phyloP scores from a whole-genome alignment of 169 alveolate species.

The Cyclospora cayetanensis region DNA sequence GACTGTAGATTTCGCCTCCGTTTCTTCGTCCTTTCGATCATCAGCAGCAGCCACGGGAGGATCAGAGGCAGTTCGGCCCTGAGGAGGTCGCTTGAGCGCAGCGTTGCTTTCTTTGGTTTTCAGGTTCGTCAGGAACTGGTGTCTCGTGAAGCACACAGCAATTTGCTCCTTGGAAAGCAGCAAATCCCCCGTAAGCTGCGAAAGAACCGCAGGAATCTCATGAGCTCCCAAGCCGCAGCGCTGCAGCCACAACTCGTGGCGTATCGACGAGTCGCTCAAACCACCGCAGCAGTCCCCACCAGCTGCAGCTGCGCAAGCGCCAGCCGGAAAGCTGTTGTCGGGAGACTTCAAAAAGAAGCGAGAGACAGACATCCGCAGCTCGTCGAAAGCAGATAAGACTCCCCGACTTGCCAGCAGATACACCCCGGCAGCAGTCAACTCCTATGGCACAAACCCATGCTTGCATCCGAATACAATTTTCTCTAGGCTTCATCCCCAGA shows the following conservation, averaged over 20 bases:
- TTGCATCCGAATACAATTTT: not conserved
- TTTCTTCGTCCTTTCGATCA: not conserved
- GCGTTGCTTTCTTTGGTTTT: not conserved
- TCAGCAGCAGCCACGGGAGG: not conserved
- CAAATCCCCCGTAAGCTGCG: not conserved
- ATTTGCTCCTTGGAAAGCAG: not conserved
- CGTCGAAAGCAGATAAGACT: conserved; percentile 63
- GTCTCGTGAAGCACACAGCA: not conserved
- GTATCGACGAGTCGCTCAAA: not conserved
- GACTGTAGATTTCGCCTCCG: not conserved
- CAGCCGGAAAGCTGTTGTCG: not conserved
- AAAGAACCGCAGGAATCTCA: not conserved
- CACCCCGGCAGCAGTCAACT: conserved; percentile 59
- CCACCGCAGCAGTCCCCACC: not conserved
- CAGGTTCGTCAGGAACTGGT: not conserved
- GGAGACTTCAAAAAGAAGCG: conserved; percentile 55
- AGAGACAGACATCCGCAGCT: conserved; percentile 57
- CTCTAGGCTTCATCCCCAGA: not conserved
- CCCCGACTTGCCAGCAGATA: conserved; percentile 55
- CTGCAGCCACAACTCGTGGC: conserved; percentile 44
- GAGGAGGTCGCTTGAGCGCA: too few relatives aligned
- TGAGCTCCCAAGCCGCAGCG: conserved; percentile 27
- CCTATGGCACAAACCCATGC: not conserved
- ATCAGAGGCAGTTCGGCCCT: not conserved
- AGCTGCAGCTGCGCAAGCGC: not conserved